These are phyloP conservation scores for Tetrahymena borealis DNA, from an alignment of 73 alveolate genomes.

Conservation along the genomic window DNA sequence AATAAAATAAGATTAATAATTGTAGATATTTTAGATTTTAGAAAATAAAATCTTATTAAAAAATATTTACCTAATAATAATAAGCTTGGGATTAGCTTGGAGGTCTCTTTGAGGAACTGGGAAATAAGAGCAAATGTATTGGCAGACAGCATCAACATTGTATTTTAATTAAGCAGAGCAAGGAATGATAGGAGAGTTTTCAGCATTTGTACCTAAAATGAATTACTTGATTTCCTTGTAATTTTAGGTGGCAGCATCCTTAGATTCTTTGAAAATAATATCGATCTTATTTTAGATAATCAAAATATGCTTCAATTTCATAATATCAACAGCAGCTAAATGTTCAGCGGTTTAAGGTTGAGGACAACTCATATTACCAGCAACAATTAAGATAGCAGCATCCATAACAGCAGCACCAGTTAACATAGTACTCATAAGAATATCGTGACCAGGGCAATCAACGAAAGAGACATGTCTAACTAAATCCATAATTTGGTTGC, in stretches of 20 bases:
- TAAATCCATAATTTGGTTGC: slow-evolving; percentile 67
- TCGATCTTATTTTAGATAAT: slow-evolving; percentile 72
- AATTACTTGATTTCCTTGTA: slow-evolving; percentile 90
- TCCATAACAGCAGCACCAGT: slow-evolving; percentile 99
- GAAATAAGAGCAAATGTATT: slow-evolving; percentile 84
- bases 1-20: slow-evolving; percentile 47
- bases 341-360: slow-evolving; percentile 99
- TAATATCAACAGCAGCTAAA: slow-evolving; percentile 98
- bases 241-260: slow-evolving; percentile 79
- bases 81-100: slow-evolving; percentile 86
- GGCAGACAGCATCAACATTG: slow-evolving; percentile 89
- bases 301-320: slow-evolving; percentile 93
- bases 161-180: slow-evolving; percentile 92
- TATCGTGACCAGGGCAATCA: slow-evolving; percentile 97
- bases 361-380: slow-evolving; percentile 98
- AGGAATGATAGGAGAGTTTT: slow-evolving; percentile 96
- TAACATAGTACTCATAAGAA: slow-evolving; percentile 97
- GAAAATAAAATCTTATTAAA: not conserved
- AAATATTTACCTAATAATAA: slow-evolving; percentile 29
- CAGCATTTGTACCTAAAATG: slow-evolving; percentile 96
- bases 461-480: slow-evolving; percentile 98
- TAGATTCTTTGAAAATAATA: slow-evolving; percentile 32
- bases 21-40: not conserved
- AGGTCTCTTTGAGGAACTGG: slow-evolving; percentile 97
- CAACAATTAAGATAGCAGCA: slow-evolving; percentile 87